Conservation (phyloP, 139 green algal genomes). For the Diplosphaera chodatii region DNA sequence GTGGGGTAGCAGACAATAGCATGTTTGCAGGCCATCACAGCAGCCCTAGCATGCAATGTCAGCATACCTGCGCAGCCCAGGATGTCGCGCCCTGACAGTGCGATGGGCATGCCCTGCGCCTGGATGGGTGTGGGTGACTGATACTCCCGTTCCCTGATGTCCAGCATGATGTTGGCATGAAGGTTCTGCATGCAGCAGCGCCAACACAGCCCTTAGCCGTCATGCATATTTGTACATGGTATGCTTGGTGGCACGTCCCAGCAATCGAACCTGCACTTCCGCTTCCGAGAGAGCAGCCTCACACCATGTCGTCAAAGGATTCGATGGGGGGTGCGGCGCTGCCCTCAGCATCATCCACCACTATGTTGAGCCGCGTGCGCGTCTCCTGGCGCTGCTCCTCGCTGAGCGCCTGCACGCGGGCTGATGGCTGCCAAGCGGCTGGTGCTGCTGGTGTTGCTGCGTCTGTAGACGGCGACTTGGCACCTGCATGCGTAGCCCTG, state of each 20-base stretch:
- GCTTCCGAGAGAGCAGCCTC: too few relatives aligned
- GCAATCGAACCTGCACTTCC: too few relatives aligned
- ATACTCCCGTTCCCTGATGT: conserved; percentile 78
- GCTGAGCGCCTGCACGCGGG: conserved; percentile 49
- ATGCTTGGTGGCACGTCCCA: too few relatives aligned
- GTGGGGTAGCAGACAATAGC: too few relatives aligned
- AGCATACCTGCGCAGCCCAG: conserved; percentile 74
- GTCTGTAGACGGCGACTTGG: neutral
- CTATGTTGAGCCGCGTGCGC: conserved; percentile 59
- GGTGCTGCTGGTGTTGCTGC: neutral
- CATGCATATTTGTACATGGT: too few relatives aligned
- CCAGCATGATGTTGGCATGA: conserved; percentile 65
- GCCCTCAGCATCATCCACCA: conserved; percentile 45
- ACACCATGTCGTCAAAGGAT: conserved; percentile 72
- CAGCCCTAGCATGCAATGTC: too few relatives aligned
- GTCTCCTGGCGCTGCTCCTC: conserved; percentile 60
- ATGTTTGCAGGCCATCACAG: neutral
- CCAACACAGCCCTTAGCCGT: too few relatives aligned
- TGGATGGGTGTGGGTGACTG: conserved; percentile 87
- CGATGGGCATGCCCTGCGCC: conserved; percentile 77
- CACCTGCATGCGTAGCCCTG: too few relatives aligned
- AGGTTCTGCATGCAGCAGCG: conserved; percentile 47
- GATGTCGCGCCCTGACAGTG: conserved; percentile 72
- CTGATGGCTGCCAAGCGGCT: conserved; percentile 38
- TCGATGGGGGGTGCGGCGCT: conserved; percentile 49